These are phyloP conservation scores for Closterium sp. DNA, from an alignment of 139 green algal species.

Conservation along the genomic window DNA sequence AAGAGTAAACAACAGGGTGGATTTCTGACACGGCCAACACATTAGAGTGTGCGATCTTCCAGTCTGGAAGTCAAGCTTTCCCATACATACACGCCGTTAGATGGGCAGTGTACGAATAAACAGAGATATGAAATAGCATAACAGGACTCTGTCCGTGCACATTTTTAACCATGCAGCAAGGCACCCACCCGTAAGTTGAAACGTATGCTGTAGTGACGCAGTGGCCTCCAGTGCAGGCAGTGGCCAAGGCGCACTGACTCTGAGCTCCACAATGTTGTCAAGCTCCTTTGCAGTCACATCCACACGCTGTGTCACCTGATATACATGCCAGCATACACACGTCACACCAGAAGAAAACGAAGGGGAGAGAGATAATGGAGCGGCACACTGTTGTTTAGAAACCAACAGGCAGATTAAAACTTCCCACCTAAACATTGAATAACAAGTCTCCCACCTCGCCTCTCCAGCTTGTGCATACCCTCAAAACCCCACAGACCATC, in stretches of 20 bases:
- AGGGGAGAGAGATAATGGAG: background rate
- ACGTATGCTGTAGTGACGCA: slow-evolving; percentile 33
- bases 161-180: background rate
- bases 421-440: background rate
- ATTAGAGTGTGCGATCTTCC: no score
- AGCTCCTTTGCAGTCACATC: slow-evolving; percentile 30
- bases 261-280: slow-evolving; percentile 40
- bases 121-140: no score
- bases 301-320: slow-evolving; percentile 39
- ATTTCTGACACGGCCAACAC: no score
- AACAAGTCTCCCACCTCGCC: no score
- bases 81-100: no score
- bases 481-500: background rate
- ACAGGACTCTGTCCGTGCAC: no score
- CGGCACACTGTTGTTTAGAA: background rate
- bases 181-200: background rate
- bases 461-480: background rate
- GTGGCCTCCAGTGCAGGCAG: slow-evolving; percentile 32
- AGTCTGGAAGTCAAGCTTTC: no score
- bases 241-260: slow-evolving; percentile 27
- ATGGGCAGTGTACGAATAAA: no score
- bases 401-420: background rate
- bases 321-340: background rate
- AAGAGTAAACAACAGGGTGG: background rate
- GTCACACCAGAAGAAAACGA: background rate